A percentile compares a stretch with the other conserved stretches of the same genome.
Conservation (phyloP, 106 monocot genomes). For the Triglochin maritima region DNA sequence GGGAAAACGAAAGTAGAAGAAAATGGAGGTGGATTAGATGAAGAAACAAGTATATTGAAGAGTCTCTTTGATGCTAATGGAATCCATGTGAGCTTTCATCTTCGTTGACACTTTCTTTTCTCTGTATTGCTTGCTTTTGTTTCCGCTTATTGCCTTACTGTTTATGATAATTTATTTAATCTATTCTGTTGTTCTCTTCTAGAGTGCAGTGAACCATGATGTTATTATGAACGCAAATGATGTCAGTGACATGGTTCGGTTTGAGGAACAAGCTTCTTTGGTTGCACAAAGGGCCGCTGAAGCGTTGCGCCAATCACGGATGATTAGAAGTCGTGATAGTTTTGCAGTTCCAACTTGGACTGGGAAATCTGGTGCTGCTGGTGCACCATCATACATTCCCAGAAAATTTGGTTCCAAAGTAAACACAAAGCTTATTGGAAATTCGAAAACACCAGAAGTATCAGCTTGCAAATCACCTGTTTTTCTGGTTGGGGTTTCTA, state of each 20-base stretch:
- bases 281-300: slow-evolving; percentile 88
- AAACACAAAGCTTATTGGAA: slow-evolving; percentile 26
- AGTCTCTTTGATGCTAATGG: slow-evolving; percentile 73
- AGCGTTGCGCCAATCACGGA: slow-evolving; percentile 69
- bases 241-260: slow-evolving; percentile 31
- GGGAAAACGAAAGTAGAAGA: slow-evolving; percentile 23
- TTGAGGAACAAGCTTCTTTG: slow-evolving; percentile 78
- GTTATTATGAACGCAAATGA: slow-evolving; percentile 84
- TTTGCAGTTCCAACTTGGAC: slow-evolving; percentile 93
- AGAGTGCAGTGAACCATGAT: slow-evolving; percentile 97
- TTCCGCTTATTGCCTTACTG: neutral
- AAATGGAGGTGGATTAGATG: slow-evolving; percentile 22
- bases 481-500: slow-evolving; percentile 41
- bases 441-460: slow-evolving; percentile 3
- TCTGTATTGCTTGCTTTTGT: neutral
- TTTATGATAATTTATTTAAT: neutral
- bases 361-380: slow-evolving; percentile 74
- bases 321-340: slow-evolving; percentile 60
- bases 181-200: slow-evolving; percentile 2
- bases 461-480: slow-evolving; percentile 15
- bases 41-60: slow-evolving; percentile 55
- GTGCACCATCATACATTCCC: slow-evolving; percentile 47
- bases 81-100: slow-evolving; percentile 53
- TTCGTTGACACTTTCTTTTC: neutral
- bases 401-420: slow-evolving; percentile 60